Base-by-base conservation (phyloP, 768 basidiomycete species). In the Suillus sp. region DNA sequence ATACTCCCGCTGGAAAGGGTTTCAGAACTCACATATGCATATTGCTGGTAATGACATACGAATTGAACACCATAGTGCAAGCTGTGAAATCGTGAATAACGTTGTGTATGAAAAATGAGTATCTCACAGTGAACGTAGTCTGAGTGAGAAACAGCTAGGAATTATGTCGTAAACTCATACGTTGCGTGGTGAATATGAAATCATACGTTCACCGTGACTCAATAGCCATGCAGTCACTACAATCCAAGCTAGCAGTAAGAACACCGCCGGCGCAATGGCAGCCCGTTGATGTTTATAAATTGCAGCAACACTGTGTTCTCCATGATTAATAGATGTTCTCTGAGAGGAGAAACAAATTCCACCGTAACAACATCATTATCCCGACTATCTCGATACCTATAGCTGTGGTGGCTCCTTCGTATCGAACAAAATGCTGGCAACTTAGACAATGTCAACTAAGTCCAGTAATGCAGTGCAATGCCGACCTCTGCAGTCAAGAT, bases 191-290 rank as follows among this genome's bases (percentile, higher is more conserved):
- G 45, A 53, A 5, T 18, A 32, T n/a, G 42, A 45, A 1, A 30
- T 71, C 84, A 14, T 65, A 89, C 88, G 76, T 75, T 79, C 66
- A 0, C 80, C 86, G 18, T 73, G 66, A 32, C 78, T 78, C 22
- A 90, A 75, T n/a, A 89, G 73, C 83, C 82, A 88, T 1, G 78
- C 77, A 63, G 85, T 86, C 65, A 84, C 70, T 4, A 67, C 72
- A n/a, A 82, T 75, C 72, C 84, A 81, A 35, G 79, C 60, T 13
- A 80, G 9, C 45, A 86, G 78, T 10, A 88, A 56, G 1, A 64
- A 5, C 25, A 61, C 30, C 13, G 69, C 11, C 8, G 56, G 40
- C 59, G 54, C 63, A 45, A 73, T 9, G 11, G 72, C 45, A 25
- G 16, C 2, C 38, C 22, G 65, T 35, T 57, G 48, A 4, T 45